Percentiles rank a stretch among this genome's conserved stretches.
Conservation (phyloP, 306 rosid genomes). For the Prunus armeniaca region DNA sequence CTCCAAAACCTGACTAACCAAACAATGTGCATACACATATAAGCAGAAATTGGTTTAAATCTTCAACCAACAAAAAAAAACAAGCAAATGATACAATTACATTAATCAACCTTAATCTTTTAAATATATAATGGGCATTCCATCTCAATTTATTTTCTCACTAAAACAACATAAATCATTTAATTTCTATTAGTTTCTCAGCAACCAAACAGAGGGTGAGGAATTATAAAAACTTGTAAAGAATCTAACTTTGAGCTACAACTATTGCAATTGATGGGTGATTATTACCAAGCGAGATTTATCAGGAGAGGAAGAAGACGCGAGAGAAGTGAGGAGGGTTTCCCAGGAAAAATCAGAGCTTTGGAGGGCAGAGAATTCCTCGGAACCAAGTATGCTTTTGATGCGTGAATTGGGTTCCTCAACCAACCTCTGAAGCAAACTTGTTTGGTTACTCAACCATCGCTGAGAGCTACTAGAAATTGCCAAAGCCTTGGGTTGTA, state of each 20-base stretch:
- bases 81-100: neutral
- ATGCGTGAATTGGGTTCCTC: conserved; percentile 36
- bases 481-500: neutral
- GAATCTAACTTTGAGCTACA: neutral
- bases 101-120: neutral
- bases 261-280: neutral
- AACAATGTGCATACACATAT: neutral
- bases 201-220: neutral
- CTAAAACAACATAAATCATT: neutral
- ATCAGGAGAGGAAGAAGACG: conserved; percentile 38
- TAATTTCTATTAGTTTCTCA: neutral
- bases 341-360: conserved; percentile 38
- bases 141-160: neutral
- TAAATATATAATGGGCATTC: neutral
- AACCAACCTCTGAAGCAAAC: conserved; percentile 35
- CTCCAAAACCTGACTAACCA: conserved; percentile 59
- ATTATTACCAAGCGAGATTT: conserved; percentile 50
- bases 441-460: conserved; percentile 17
- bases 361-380: conserved; percentile 17
- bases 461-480: neutral
- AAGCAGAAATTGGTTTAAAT: neutral
- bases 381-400: conserved; percentile 37
- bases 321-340: conserved; percentile 34
- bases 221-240: neutral
- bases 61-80: neutral